Evolutionary conservation across 2,329 filamentous ascomycete species (phyloP).

Genomic region (Didymella segeticola): DNA sequence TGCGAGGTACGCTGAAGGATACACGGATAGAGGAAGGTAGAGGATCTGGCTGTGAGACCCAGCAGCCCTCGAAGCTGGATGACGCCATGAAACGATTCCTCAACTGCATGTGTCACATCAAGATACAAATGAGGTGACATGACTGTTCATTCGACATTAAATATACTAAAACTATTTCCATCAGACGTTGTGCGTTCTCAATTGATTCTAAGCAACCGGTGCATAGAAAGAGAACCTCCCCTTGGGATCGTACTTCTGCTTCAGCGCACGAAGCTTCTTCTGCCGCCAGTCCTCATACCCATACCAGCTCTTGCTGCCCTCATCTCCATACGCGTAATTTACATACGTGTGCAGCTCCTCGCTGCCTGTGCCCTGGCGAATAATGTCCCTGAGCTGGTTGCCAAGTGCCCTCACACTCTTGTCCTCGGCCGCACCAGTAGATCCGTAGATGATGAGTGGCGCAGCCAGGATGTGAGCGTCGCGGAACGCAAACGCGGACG

Average conservation of each 20-base stretch:
- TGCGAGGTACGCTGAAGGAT: no score
- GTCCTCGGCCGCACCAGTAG: slow-evolving; percentile 16
- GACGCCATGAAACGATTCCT: no score
- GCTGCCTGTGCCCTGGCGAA: slow-evolving; percentile 27
- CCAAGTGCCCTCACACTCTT: slow-evolving; percentile 23
- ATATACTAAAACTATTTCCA: no score
- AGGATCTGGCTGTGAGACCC: no score
- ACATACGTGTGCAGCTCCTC: slow-evolving; percentile 39
- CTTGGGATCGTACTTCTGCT: slow-evolving; percentile 44
- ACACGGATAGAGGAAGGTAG: no score
- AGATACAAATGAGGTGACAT: no score
- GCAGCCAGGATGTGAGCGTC: slow-evolving; percentile 39
- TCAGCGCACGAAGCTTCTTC: slow-evolving; percentile 39
- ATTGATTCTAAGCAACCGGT: slow-evolving; percentile 25
- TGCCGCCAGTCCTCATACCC: slow-evolving; percentile 44
- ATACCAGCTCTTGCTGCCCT: slow-evolving; percentile 38
- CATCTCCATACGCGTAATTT: slow-evolving; percentile 36
- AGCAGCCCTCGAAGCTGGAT: no score
- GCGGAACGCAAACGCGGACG: slow-evolving; percentile 57
- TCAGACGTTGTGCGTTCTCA: no score
- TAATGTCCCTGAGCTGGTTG: slow-evolving; percentile 26
- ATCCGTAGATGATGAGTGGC: slow-evolving; percentile 28
- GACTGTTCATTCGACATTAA: no score
- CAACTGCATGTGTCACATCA: no score
- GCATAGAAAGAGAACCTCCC: slow-evolving; percentile 41